phyloP scores from a whole-genome alignment of 176 grass and related monocot species.

The Calamus simplicifolius region DNA sequence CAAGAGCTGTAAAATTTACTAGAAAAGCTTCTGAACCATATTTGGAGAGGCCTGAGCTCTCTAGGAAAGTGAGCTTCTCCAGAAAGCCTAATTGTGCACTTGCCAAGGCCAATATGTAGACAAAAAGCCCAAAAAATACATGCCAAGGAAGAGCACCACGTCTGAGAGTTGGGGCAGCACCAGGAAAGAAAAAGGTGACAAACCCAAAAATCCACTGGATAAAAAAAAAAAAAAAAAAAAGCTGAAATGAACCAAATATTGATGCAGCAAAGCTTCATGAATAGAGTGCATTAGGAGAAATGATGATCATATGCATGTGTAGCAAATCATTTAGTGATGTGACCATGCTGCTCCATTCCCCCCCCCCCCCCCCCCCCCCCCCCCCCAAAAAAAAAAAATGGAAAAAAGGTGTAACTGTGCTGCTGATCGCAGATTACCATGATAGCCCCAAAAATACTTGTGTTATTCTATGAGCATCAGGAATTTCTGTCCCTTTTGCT shows the following conservation, averaged over 20 bases:
- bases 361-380: no score
- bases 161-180: conserved; percentile 33
- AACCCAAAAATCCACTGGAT: conserved; percentile 87
- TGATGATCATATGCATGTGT: no score
- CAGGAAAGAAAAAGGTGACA: conserved; percentile 65
- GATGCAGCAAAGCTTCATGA: no score
- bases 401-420: no score
- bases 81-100: conserved; percentile 73
- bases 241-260: neutral
- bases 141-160: conserved; percentile 76
- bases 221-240: neutral
- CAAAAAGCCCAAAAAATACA: conserved; percentile 72
- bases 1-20: conserved; percentile 72
- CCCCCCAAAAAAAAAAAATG: no score
- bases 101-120: conserved; percentile 72
- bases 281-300: no score
- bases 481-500: no score
- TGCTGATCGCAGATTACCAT: no score
- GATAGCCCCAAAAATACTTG: no score
- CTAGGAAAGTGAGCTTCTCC: conserved; percentile 89
- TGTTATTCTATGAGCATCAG: no score
- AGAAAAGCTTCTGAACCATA: conserved; percentile 71
- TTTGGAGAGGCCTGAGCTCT: conserved; percentile 58
- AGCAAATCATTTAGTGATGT: no score
- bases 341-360: no score